Evolutionary conservation across 345 rosid species (phyloP).

Genomic region (Citrus glauca): DNA sequence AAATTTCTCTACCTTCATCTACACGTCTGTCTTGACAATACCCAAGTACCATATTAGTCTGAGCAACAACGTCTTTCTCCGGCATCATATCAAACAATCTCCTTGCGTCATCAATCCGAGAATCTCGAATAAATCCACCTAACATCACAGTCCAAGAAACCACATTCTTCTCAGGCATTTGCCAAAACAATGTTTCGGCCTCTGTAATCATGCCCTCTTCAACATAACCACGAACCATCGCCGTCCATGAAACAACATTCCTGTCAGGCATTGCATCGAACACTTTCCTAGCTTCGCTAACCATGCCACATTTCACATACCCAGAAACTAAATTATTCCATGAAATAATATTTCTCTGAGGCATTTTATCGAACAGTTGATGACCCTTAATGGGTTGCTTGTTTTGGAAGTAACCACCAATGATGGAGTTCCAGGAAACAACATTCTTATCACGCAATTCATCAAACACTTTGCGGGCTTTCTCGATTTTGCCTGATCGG

Average conservation of each 20-base stretch:
- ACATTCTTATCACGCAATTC: slow-evolving; percentile 39
- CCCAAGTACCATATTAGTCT: slow-evolving; percentile 79
- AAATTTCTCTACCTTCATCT: slow-evolving; percentile 61
- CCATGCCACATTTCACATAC: slow-evolving; percentile 56
- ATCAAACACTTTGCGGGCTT: slow-evolving; percentile 58
- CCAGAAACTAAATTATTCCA: slow-evolving; percentile 76
- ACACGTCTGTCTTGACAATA: slow-evolving; percentile 61
- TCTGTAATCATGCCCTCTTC: slow-evolving; percentile 50
- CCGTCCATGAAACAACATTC: slow-evolving; percentile 74
- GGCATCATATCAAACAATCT: slow-evolving; percentile 66
- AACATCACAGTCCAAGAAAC: slow-evolving; percentile 86
- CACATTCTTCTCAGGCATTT: slow-evolving; percentile 74
- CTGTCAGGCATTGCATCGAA: slow-evolving; percentile 68
- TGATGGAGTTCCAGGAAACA: slow-evolving; percentile 65
- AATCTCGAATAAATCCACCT: slow-evolving; percentile 58
- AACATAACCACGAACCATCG: slow-evolving; percentile 67
- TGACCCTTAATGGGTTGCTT: slow-evolving; percentile 46
- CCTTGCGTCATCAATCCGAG: slow-evolving; percentile 55
- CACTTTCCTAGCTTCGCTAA: slow-evolving; percentile 43
- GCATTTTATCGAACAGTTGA: slow-evolving; percentile 57
- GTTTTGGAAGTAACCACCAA: slow-evolving; percentile 54
- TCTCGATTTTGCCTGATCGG: slow-evolving; percentile 46
- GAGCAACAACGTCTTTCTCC: slow-evolving; percentile 65
- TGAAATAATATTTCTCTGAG: slow-evolving; percentile 61
- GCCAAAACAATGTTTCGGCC: slow-evolving; percentile 64